Percentiles rank a stretch among this genome's conserved stretches.
These are phyloP conservation scores for Anthracocystis walkeri DNA, from an alignment of 1,284 basidiomycete species.

Conservation along the genomic window DNA sequence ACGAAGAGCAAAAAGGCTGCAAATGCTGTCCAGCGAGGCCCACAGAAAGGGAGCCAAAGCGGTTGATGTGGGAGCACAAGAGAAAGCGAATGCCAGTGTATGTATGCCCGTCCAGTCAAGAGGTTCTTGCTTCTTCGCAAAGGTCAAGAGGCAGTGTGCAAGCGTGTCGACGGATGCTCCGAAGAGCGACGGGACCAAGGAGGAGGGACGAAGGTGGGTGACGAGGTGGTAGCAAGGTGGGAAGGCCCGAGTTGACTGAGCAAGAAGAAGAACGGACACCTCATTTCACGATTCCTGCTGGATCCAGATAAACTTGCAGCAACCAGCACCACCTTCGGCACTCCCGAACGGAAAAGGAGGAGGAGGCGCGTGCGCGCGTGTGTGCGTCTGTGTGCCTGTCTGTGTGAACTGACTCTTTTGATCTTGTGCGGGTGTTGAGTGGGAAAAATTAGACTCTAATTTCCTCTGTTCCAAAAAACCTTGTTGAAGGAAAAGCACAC, in stretches of 20 bases:
- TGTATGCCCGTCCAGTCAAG: neutral
- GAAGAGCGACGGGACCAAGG: neutral
- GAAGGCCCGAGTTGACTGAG: neutral
- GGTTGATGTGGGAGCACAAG: no score
- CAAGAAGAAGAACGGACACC: neutral
- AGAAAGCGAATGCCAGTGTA: no score
- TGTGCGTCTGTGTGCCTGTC: conserved; percentile 6
- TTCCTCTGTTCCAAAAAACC: no score
- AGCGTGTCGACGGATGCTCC: conserved; percentile 1
- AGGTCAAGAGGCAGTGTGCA: neutral
- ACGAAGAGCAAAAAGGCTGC: no score
- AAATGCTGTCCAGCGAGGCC: no score
- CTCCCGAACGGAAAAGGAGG: conserved; percentile 10
- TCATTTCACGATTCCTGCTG: neutral
- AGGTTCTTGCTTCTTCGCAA: neutral
- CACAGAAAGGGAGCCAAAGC: no score
- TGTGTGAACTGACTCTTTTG: neutral
- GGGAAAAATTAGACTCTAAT: no score
- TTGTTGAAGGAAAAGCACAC: no score
- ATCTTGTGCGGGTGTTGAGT: neutral
- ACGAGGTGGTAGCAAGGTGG: no score
- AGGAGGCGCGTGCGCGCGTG: conserved; percentile 13
- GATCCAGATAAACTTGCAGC: neutral
- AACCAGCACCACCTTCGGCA: no score
- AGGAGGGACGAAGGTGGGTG: neutral